Evolutionary conservation across 352 stramenopile species (phyloP), one percentile per base, ranked within the genome.

Genomic region (Discostella stelligera): DNA sequence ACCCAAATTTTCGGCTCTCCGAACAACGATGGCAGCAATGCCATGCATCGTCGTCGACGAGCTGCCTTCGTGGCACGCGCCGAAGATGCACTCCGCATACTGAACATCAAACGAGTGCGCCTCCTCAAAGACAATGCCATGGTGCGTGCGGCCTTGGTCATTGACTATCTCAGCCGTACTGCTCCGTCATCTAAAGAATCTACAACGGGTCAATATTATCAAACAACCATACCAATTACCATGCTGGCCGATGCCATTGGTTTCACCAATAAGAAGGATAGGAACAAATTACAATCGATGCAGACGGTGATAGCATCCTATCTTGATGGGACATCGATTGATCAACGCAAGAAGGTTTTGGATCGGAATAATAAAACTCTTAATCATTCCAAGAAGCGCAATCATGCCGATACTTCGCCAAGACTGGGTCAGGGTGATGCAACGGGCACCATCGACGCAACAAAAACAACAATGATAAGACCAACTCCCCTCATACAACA

Each of bases 111-210:
- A 37, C 53, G 27, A 3, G 44, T 14, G 10, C 5, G 13, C 16
- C 20, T 27, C 4, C 54, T 11, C 52, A 74, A 39, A 20, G 52
- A 66, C 14, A 55, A 48, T 13, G 23, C 18, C 8, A 54, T 25
- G 8, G 68, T 56, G 10, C 56, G 72, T 11, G 65, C 65, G 37
- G 72, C 32, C 0, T 18, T 80, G 7, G 58, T 74, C 3, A 61
- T 74, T 55, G 72, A 70, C 5, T 80, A 74, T 68, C 25, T 80
- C 21, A 60, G 59, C 8, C 72, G 65, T 11, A 63, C 69, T 13
- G 37, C 49, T 18, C 60, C 27, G 10, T 41, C 10, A 39, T 5
- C 10, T 27, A 27, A 53, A 14, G 13, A 72, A 55, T 52, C 50
- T 16, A 55, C 49, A 50, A 63, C 58, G 46, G 5, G 27, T 16